Conservation (phyloP, 305 asterid genomes). For the Solanum aculeatissimum region DNA sequence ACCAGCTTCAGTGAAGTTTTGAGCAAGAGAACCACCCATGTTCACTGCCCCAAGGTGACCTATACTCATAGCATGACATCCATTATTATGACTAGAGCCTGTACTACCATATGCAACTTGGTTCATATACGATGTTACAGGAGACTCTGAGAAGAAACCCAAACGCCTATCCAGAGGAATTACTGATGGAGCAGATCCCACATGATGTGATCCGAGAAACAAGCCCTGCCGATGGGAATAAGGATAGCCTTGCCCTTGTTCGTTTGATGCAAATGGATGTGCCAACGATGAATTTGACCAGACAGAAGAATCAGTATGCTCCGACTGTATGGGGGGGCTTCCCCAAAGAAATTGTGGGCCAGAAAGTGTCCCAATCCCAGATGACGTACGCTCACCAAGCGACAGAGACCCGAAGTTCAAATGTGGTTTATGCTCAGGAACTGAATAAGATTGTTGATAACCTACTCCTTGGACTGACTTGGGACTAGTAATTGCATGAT, state of each 20-base stretch:
- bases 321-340: conserved; percentile 58
- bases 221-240: conserved; percentile 43
- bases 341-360: conserved; percentile 99
- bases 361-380: conserved; percentile 74
- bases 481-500: conserved; percentile 9
- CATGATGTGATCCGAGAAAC: conserved; percentile 53
- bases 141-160: conserved; percentile 75
- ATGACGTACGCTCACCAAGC: conserved; percentile 43
- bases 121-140: conserved; percentile 51
- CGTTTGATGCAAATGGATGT: conserved; percentile 35
- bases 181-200: conserved; percentile 97
- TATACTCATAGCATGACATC: conserved; percentile 30
- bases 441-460: conserved; percentile 33
- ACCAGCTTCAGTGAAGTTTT: conserved; percentile 44
- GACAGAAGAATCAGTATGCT: conserved; percentile 41
- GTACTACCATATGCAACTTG: conserved; percentile 41
- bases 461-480: conserved; percentile 16
- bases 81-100: conserved; percentile 35
- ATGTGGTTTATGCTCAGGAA: conserved; percentile 39
- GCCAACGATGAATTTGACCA: conserved; percentile 48
- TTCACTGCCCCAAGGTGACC: conserved; percentile 43
- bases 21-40: conserved; percentile 41
- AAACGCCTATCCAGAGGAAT: conserved; percentile 62
- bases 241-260: conserved; percentile 40
- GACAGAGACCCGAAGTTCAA: conserved; percentile 48